Evolutionary conservation across 2,329 filamentous ascomycete species (phyloP).

Genomic region (Tothia fuscella): DNA sequence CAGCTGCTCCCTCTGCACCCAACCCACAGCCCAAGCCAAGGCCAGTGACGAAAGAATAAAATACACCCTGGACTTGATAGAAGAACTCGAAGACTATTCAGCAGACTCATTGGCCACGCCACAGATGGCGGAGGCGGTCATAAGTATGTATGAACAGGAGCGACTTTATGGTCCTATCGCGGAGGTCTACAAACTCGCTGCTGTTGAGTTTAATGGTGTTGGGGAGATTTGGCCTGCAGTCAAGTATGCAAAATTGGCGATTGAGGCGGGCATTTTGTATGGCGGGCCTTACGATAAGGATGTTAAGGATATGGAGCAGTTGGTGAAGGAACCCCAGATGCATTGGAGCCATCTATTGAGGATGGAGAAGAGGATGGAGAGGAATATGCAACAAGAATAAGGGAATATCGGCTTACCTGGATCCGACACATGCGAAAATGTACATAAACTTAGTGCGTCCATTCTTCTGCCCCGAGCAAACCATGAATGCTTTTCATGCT

Average conservation of each 20-base stretch:
- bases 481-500: too few relatives aligned
- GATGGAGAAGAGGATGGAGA: conserved; percentile 6
- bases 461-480: too few relatives aligned
- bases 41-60: conserved; percentile 25
- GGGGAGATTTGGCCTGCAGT: conserved; percentile 22
- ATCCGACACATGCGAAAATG: too few relatives aligned
- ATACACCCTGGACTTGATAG: conserved; percentile 22
- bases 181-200: conserved; percentile 26
- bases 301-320: conserved; percentile 24
- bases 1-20: conserved; percentile 26
- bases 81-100: conserved; percentile 26
- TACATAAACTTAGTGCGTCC: too few relatives aligned
- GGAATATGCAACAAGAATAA: too few relatives aligned
- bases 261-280: conserved; percentile 20
- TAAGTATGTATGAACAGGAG: conserved; percentile 28
- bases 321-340: conserved; percentile 19
- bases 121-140: conserved; percentile 26
- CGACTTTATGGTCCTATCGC: conserved; percentile 20
- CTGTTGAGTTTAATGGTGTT: conserved; percentile 29
- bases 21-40: conserved; percentile 16
- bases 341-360: conserved; percentile 19
- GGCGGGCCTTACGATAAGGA: conserved; percentile 18
- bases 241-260: conserved; percentile 22
- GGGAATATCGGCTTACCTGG: too few relatives aligned
- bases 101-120: conserved; percentile 12